Conservation (phyloP, 345 rosid species). For the Aethionema arabicum region DNA sequence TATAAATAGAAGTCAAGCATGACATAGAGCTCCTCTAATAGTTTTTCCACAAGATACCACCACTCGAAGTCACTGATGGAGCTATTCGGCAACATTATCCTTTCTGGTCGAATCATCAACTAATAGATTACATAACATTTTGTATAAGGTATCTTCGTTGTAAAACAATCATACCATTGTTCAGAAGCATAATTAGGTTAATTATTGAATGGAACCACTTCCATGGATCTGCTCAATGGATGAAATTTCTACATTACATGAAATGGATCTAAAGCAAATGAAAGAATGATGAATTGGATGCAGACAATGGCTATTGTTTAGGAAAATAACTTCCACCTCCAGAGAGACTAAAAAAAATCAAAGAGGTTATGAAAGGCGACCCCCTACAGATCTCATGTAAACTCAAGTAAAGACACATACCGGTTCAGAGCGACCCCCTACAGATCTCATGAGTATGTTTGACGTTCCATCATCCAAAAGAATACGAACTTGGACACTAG, state of each 20-base stretch:
- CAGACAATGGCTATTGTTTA: neutral
- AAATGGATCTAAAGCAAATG: slow-evolving; percentile 5
- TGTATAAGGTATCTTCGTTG: neutral
- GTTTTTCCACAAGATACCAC: slow-evolving; percentile 2
- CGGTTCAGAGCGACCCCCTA: slow-evolving; percentile 92
- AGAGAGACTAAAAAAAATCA: slow-evolving; percentile 9
- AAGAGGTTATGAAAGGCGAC: slow-evolving; percentile 16
- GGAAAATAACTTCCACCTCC: slow-evolving; percentile 1
- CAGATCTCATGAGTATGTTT: slow-evolving; percentile 90
- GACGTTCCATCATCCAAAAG: slow-evolving; percentile 99
- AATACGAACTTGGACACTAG: slow-evolving; percentile 97
- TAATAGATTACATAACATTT: neutral
- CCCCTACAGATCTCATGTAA: too few relatives aligned
- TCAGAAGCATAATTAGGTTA: slow-evolving; percentile 17
- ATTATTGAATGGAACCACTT: slow-evolving; percentile 15
- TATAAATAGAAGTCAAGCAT: slow-evolving; percentile 23
- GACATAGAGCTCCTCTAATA: slow-evolving; percentile 10
- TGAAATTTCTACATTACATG: neutral
- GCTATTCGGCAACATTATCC: slow-evolving; percentile 16
- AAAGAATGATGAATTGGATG: neutral
- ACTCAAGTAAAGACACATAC: slow-evolving; percentile 44
- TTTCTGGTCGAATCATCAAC: slow-evolving; percentile 21
- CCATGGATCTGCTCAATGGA: slow-evolving; percentile 6
- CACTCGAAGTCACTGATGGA: slow-evolving; percentile 18
- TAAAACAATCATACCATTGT: slow-evolving; percentile 10